phyloP scores from a whole-genome alignment of 345 rosid species.

The Jatropha curcas region DNA sequence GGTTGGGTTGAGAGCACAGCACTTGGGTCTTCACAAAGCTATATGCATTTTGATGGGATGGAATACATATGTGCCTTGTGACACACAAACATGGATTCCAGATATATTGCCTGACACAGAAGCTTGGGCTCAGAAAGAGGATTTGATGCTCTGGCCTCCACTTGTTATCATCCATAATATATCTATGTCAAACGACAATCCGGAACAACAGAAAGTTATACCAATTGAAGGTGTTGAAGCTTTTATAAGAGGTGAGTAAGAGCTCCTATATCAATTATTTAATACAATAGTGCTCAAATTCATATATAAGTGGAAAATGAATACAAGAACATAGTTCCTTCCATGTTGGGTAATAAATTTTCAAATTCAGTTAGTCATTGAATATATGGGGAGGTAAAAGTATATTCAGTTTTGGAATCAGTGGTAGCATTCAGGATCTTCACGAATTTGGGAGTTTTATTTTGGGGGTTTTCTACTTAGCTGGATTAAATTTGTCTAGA shows the following conservation, averaged over 20 bases:
- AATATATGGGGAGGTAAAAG: not conserved
- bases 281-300: not conserved
- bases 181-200: slow-evolving; percentile 48
- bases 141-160: slow-evolving; percentile 58
- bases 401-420: not conserved
- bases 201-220: slow-evolving; percentile 50
- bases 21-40: slow-evolving; percentile 57
- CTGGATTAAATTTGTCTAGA: not conserved
- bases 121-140: slow-evolving; percentile 48
- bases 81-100: slow-evolving; percentile 43
- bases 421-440: not conserved
- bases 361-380: not conserved
- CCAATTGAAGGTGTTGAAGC: slow-evolving; percentile 48
- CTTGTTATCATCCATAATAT: slow-evolving; percentile 48
- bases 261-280: not conserved
- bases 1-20: slow-evolving; percentile 48
- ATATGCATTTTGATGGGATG: slow-evolving; percentile 61
- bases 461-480: not conserved
- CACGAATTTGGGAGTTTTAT: too few species aligned
- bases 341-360: not conserved
- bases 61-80: slow-evolving; percentile 41
- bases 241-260: slow-evolving; percentile 46
- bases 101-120: slow-evolving; percentile 42
- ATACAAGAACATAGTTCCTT: not conserved
- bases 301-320: slow-evolving; percentile 2